Base-by-base conservation (phyloP, 208 protist genomes). In the Acanthamoeba sp. region DNA sequence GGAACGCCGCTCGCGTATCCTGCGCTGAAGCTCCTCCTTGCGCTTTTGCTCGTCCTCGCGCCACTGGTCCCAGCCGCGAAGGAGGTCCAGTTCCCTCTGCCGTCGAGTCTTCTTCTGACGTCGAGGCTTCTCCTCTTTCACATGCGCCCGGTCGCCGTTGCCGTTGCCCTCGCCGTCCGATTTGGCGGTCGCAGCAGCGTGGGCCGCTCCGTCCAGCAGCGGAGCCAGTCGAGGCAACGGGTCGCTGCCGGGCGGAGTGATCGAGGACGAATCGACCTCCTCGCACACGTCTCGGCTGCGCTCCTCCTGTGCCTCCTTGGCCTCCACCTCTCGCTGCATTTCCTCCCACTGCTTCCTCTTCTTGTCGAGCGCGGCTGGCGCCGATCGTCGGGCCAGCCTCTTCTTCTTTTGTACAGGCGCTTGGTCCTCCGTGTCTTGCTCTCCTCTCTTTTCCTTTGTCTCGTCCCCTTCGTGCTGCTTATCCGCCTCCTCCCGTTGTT, bases 251-350 rank as follows among this genome's bases (percentile, higher is more conserved):
- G n/a, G n/a, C n/a, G n/a, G n/a, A n/a, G n/a, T n/a, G n/a, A n/a
- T n/a, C n/a, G n/a, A n/a, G n/a, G n/a, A n/a, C n/a, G n/a, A n/a
- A n/a, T n/a, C n/a, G n/a, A n/a, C n/a, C n/a, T n/a, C n/a, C n/a
- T 52, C 48, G 16, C 4, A 52, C 57, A 32, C 66, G 16, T 45
- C 69, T 9, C 69, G 14, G 69, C 69, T 80, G 32, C 36, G 69
- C 36, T 80, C 69, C 12, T 80, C 69, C 36, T 80, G 69, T 6
- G 69, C 69, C 69, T 80, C 69, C 69, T 80, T 80, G 32, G 69
- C 69, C 69, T 80, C 69, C 20, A 45, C 69, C 36, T 80, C 69
- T 20, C 69, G 32, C 69, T 45, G 69, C 69, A 73, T 73, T 6
- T 38, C 64, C 64, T 66, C 10, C n/a, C 4, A 5, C 59, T 73